A percentile compares a stretch with the other conserved stretches of the same genome.
phyloP scores from a whole-genome alignment of 2,329 filamentous ascomycete genomes.

The Mycogone perniciosa region DNA sequence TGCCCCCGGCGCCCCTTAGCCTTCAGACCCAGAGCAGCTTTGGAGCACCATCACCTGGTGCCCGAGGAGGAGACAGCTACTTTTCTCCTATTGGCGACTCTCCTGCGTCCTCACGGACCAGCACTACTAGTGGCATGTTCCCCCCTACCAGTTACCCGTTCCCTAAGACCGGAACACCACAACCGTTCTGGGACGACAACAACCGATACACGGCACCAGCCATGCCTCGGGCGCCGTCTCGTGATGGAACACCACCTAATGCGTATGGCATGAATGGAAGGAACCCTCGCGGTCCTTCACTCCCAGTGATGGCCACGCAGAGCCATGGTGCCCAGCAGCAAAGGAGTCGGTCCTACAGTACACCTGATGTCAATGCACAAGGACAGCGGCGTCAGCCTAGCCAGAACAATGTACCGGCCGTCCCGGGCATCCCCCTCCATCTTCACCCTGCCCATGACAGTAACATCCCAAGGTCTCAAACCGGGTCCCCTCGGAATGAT shows the following conservation, averaged over 20 bases:
- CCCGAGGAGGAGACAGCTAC: slow-evolving; percentile 71
- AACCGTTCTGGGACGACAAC: slow-evolving; percentile 64
- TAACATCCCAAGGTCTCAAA: slow-evolving; percentile 70
- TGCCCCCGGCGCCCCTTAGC: slow-evolving; percentile 54
- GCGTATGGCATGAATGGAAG: slow-evolving; percentile 58
- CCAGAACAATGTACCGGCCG: slow-evolving; percentile 55
- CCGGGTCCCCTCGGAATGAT: slow-evolving; percentile 67
- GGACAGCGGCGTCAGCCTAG: slow-evolving; percentile 51
- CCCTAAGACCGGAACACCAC: slow-evolving; percentile 61
- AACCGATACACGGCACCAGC: slow-evolving; percentile 86
- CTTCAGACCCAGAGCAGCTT: slow-evolving; percentile 52
- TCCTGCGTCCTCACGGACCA: slow-evolving; percentile 68
- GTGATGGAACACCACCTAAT: slow-evolving; percentile 64
- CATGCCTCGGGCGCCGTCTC: slow-evolving; percentile 72
- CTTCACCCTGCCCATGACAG: slow-evolving; percentile 55
- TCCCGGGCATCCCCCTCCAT: slow-evolving; percentile 71
- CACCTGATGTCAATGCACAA: slow-evolving; percentile 80
- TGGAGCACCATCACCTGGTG: slow-evolving; percentile 51
- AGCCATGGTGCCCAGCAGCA: slow-evolving; percentile 57
- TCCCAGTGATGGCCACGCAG: slow-evolving; percentile 62
- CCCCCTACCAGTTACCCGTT: slow-evolving; percentile 54
- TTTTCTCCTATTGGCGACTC: slow-evolving; percentile 85
- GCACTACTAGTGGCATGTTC: slow-evolving; percentile 70
- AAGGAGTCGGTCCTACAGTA: slow-evolving; percentile 85
- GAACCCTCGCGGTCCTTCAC: slow-evolving; percentile 68